phyloP scores from a whole-genome alignment of 768 basidiomycete species.

The Cyathus striatus region DNA sequence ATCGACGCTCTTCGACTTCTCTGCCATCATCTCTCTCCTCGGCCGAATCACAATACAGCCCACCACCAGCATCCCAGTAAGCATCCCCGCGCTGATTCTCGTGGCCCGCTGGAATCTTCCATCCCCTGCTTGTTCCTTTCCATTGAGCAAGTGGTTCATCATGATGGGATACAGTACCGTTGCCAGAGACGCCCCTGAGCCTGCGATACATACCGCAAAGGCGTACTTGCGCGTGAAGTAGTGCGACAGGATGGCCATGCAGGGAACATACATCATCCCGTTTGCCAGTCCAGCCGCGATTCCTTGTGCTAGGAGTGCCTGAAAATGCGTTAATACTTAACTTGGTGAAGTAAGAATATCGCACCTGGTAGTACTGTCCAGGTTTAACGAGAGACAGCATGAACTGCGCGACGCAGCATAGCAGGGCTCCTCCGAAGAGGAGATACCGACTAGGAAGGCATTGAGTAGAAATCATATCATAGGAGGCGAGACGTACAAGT shows the following conservation, averaged over 20 bases:
- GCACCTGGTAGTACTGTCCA: slow-evolving; percentile 37
- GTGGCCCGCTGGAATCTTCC: not conserved
- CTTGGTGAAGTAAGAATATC: not conserved
- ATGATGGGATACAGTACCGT: slow-evolving; percentile 37
- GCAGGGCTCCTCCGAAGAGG: slow-evolving; percentile 27
- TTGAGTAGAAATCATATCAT: not conserved
- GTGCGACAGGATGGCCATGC: slow-evolving; percentile 33
- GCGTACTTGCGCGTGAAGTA: slow-evolving; percentile 33
- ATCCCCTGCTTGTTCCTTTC: not conserved
- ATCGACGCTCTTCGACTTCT: not conserved
- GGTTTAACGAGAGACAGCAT: slow-evolving; percentile 42
- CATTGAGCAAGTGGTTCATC: slow-evolving; percentile 25
- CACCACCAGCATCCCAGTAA: not conserved
- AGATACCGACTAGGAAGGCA: slow-evolving; percentile 18
- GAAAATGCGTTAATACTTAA: slow-evolving; percentile 1
- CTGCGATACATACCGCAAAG: slow-evolving; percentile 31
- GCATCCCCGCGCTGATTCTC: not conserved
- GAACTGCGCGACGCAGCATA: slow-evolving; percentile 31
- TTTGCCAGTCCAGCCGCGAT: slow-evolving; percentile 35
- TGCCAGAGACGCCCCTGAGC: slow-evolving; percentile 10
- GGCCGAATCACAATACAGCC: not conserved
- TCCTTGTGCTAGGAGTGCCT: slow-evolving; percentile 38
- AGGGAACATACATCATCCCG: slow-evolving; percentile 35
- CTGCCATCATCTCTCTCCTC: not conserved
- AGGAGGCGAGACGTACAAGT: slow-evolving; percentile 27